phyloP scores from a whole-genome alignment of 1,284 basidiomycete genomes.

The Malassezia pachydermatis region DNA sequence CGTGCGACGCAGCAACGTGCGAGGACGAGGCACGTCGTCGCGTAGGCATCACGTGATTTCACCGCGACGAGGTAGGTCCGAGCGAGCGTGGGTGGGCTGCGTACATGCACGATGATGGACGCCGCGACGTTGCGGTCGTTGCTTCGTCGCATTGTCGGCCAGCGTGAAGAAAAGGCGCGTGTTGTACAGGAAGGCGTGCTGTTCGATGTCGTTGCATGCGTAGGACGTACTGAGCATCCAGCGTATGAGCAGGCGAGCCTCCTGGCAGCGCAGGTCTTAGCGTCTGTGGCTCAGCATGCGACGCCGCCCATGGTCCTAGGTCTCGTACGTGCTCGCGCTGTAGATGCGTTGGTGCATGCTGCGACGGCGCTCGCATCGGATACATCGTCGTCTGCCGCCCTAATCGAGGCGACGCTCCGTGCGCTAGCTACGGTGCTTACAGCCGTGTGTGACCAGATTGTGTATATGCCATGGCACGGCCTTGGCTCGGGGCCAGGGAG shows the following conservation, averaged over 20 bases:
- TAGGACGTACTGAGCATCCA: background rate
- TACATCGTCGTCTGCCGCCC: too few relatives aligned
- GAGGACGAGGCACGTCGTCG: background rate
- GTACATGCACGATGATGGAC: too few relatives aligned
- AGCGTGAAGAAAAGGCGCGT: constrained; percentile 15
- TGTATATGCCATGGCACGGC: constrained; percentile 33
- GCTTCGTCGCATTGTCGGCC: constrained; percentile 20
- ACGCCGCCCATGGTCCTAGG: constrained; percentile 19
- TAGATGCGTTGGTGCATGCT: background rate
- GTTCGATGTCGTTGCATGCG: constrained; percentile 4
- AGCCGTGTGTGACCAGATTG: constrained; percentile 33
- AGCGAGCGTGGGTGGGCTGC: too few relatives aligned
- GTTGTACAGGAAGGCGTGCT: constrained; percentile 12
- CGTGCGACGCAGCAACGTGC: background rate
- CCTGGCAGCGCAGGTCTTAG: constrained; percentile 21
- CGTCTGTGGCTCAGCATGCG: constrained; percentile 21
- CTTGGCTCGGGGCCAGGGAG: constrained; percentile 32
- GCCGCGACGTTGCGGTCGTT: constrained; percentile 10
- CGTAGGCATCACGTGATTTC: too few relatives aligned
- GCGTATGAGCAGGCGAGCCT: constrained; percentile 8
- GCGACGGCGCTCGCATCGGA: too few relatives aligned
- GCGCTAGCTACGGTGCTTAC: constrained; percentile 32
- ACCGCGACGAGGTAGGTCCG: too few relatives aligned
- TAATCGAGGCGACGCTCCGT: constrained; percentile 28
- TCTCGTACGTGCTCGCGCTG: constrained; percentile 14